A percentile compares a stretch with the other conserved stretches of the same genome.
Conservation (phyloP, 2,329 filamentous ascomycete genomes). For the Claviceps sp. region DNA sequence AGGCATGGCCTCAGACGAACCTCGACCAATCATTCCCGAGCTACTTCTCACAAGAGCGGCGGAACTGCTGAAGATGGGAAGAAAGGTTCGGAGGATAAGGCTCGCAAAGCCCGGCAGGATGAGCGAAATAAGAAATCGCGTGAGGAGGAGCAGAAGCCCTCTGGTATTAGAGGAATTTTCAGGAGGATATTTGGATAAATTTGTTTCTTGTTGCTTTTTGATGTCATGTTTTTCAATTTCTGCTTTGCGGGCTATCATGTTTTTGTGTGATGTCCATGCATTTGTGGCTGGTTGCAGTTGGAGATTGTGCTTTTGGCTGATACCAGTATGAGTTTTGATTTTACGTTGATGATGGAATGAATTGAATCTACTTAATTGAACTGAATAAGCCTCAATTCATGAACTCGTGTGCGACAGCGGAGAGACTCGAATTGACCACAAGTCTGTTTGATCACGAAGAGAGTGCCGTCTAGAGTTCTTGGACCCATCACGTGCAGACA, state of each 20-base stretch:
- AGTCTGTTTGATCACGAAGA: too few species aligned
- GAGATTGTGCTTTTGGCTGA: constrained; percentile 7
- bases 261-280: constrained; percentile 6
- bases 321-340: constrained; percentile 2
- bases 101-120: constrained; percentile 21
- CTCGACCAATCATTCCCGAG: constrained; percentile 15
- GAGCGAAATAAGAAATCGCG: constrained; percentile 20
- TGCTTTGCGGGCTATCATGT: constrained; percentile 4
- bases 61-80: neutral
- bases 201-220: neutral
- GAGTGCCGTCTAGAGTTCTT: too few species aligned
- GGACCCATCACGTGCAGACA: neutral
- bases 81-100: constrained; percentile 17
- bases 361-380: neutral
- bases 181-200: constrained; percentile 21
- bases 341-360: neutral
- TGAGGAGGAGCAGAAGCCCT: constrained; percentile 16
- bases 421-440: too few species aligned
- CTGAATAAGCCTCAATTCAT: neutral
- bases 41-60: constrained; percentile 8
- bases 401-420: too few species aligned
- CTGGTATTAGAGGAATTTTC: constrained; percentile 22
- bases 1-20: constrained; percentile 14
- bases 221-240: neutral
- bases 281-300: neutral